phyloP scores from a whole-genome alignment of 2,329 filamentous ascomycete species.

The Botrytis porri region DNA sequence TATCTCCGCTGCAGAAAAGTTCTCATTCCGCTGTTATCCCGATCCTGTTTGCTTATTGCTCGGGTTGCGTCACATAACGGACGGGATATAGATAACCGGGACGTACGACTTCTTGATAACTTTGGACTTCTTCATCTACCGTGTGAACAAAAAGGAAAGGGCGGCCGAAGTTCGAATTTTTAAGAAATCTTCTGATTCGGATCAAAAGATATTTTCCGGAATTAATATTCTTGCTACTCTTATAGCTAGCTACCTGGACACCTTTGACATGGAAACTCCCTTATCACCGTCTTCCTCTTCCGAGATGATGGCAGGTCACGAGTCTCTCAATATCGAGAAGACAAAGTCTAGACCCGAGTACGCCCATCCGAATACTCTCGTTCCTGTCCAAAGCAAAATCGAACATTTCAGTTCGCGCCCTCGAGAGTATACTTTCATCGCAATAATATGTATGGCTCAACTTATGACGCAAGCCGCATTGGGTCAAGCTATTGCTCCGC shows the following conservation, averaged over 20 bases:
- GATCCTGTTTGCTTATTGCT: not conserved
- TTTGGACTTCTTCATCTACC: not conserved
- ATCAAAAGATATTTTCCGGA: not conserved
- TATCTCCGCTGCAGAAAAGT: not conserved
- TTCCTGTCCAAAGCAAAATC: slow-evolving; percentile 18
- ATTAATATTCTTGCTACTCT: not conserved
- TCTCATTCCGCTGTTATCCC: not conserved
- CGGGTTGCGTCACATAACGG: not conserved
- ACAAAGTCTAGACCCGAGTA: not conserved
- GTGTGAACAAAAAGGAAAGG: not conserved
- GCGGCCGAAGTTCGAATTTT: not conserved
- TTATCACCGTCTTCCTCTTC: not conserved
- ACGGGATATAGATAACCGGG: not conserved
- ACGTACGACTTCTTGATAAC: not conserved
- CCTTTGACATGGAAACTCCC: not conserved
- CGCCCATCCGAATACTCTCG: slow-evolving; percentile 11
- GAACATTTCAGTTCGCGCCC: slow-evolving; percentile 23
- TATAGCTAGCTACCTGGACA: not conserved
- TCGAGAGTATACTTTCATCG: slow-evolving; percentile 42
- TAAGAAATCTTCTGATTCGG: not conserved
- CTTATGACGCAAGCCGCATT: slow-evolving; percentile 50
- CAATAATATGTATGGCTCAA: slow-evolving; percentile 46
- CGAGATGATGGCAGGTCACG: not conserved
- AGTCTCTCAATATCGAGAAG: not conserved
- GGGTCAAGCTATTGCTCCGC: slow-evolving; percentile 47